Conservation (phyloP, 306 rosid genomes). For the Neltuma alba region DNA sequence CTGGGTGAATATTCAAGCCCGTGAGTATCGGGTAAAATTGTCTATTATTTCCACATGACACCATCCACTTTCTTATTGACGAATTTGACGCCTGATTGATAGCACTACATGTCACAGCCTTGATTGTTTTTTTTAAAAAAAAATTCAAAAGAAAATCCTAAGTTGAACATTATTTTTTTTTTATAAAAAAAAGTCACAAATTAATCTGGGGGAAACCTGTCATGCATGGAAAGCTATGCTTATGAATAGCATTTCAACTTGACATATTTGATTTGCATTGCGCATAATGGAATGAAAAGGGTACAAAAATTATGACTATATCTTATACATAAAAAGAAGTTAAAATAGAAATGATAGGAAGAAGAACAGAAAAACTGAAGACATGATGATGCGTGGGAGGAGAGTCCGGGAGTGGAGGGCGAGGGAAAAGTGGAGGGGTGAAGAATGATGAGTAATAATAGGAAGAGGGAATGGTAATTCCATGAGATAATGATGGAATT, state of each 20-base stretch:
- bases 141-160: too few relatives aligned
- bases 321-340: too few relatives aligned
- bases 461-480: conserved; percentile 26
- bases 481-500: conserved; percentile 18
- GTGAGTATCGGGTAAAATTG: not conserved
- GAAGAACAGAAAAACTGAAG: too few relatives aligned
- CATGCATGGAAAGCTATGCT: not conserved
- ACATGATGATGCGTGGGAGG: too few relatives aligned
- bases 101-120: not conserved
- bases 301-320: too few relatives aligned
- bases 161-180: not conserved
- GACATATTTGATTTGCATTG: not conserved
- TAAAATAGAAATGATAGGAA: too few relatives aligned
- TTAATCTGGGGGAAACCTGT: not conserved
- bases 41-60: not conserved
- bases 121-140: not conserved
- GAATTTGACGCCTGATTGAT: not conserved
- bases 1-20: not conserved
- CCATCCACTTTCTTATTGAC: not conserved
- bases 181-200: not conserved
- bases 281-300: too few relatives aligned
- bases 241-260: not conserved
- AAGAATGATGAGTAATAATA: conserved; percentile 7
- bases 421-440: not conserved
- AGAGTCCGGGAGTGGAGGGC: too few relatives aligned